A percentile compares a stretch with the other conserved stretches of the same genome.
Evolutionary conservation across 306 rosid genomes (phyloP).

Genomic region (Gastrolobium bilobum): DNA sequence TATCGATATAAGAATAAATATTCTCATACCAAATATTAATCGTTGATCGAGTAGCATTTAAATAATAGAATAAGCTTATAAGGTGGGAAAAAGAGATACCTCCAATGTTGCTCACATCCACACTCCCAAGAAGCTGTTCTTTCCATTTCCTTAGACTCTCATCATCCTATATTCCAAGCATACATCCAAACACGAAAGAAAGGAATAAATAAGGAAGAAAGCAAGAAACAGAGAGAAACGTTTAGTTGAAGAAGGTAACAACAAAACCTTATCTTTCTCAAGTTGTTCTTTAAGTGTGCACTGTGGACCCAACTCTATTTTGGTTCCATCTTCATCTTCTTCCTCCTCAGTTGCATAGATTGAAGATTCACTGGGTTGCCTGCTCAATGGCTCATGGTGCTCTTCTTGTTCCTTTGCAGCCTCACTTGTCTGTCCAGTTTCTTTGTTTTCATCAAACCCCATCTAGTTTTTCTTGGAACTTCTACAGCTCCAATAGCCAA

Average conservation of each 20-base stretch:
- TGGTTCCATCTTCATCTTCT: slow-evolving; percentile 64
- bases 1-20: too few relatives aligned
- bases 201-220: background rate
- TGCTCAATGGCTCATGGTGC: slow-evolving; percentile 21
- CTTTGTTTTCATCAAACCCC: slow-evolving; percentile 27
- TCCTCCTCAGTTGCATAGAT: slow-evolving; percentile 40
- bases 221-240: background rate
- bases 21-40: too few relatives aligned
- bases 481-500: slow-evolving; percentile 36
- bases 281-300: slow-evolving; percentile 72
- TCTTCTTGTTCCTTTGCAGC: slow-evolving; percentile 18
- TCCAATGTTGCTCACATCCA: slow-evolving; percentile 39
- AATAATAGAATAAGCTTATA: too few relatives aligned
- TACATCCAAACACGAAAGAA: background rate
- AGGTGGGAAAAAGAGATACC: background rate
- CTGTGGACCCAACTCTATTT: slow-evolving; percentile 74
- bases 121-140: slow-evolving; percentile 33
- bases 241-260: background rate
- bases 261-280: slow-evolving; percentile 77
- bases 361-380: slow-evolving; percentile 33
- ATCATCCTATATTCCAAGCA: slow-evolving; percentile 25
- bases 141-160: slow-evolving; percentile 35
- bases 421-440: slow-evolving; percentile 15
- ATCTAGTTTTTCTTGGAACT: slow-evolving; percentile 26
- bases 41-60: too few relatives aligned